Percentiles rank a stretch among this genome's conserved stretches.
Conservation (phyloP, 73 alveolate genomes). For the Paramecium pentaurelia region DNA sequence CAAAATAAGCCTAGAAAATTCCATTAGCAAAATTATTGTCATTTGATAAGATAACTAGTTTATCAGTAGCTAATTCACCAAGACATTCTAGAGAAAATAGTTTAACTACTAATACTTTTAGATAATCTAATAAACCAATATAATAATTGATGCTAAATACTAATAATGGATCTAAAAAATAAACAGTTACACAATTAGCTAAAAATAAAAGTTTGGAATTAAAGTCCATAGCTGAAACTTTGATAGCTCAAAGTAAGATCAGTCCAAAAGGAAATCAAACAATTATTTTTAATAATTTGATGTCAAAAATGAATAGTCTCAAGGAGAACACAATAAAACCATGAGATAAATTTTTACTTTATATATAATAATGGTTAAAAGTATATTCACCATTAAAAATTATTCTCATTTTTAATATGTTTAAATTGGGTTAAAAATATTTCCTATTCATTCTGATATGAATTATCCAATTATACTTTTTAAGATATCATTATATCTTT, state of each 20-base stretch:
- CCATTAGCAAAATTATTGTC: slow-evolving; percentile 21
- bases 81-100: slow-evolving; percentile 36
- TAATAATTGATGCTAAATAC: not conserved
- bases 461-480: not conserved
- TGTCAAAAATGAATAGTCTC: not conserved
- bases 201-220: not conserved
- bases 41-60: not conserved
- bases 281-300: not conserved
- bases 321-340: not conserved
- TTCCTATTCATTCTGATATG: not conserved
- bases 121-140: not conserved
- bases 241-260: not conserved
- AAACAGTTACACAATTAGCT: not conserved
- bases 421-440: not conserved
- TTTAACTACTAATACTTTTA: not conserved
- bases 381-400: not conserved
- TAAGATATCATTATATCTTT: not conserved
- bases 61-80: slow-evolving; percentile 32
- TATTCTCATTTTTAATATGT: not conserved
- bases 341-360: not conserved
- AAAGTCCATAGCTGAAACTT: not conserved
- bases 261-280: not conserved
- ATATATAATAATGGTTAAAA: not conserved
- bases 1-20: not conserved
- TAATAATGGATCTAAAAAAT: not conserved